Conservation (phyloP, 2,329 filamentous ascomycete genomes). For the Stagonosporopsis tanaceti region DNA sequence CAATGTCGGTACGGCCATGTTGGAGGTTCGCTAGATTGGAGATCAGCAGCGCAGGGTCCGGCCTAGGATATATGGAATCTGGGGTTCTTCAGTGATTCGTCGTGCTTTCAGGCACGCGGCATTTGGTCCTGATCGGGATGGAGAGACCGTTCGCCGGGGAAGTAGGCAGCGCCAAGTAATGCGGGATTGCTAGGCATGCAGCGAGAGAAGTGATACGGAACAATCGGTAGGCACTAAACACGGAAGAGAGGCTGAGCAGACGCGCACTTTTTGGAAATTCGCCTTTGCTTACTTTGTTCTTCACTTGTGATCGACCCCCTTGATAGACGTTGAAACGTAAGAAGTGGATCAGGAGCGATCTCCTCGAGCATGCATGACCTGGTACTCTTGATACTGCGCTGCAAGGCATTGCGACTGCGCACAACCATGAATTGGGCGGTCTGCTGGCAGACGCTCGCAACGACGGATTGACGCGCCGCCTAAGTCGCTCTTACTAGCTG, state of each 20-base stretch:
- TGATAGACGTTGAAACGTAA: conserved; percentile 5
- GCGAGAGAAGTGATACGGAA: conserved; percentile 29
- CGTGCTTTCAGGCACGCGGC: conserved; percentile 34
- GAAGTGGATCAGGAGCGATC: background rate
- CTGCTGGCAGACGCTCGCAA: conserved; percentile 5
- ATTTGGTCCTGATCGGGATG: conserved; percentile 36
- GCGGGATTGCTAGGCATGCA: conserved; percentile 41
- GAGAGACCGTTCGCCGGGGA: conserved; percentile 43
- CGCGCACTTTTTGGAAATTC: background rate
- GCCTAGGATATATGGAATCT: conserved; percentile 32
- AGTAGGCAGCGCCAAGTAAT: conserved; percentile 37
- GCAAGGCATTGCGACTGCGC: conserved; percentile 3
- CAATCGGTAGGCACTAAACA: conserved; percentile 27
- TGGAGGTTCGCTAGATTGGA: conserved; percentile 15
- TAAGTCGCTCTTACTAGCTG: conserved; percentile 7
- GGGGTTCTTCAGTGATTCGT: conserved; percentile 20
- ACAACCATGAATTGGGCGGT: background rate
- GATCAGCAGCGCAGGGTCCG: conserved; percentile 40
- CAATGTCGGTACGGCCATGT: conserved; percentile 38
- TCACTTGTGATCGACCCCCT: background rate
- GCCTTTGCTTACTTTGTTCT: background rate
- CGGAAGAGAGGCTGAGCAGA: conserved; percentile 29
- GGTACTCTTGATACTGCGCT: background rate
- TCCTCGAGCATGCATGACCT: background rate
- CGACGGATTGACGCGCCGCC: conserved; percentile 11